Evolutionary conservation across 129 eudicot genomes (phyloP), one percentile per base, ranked within the genome.

Genomic region (Helianthus tuberosus): DNA sequence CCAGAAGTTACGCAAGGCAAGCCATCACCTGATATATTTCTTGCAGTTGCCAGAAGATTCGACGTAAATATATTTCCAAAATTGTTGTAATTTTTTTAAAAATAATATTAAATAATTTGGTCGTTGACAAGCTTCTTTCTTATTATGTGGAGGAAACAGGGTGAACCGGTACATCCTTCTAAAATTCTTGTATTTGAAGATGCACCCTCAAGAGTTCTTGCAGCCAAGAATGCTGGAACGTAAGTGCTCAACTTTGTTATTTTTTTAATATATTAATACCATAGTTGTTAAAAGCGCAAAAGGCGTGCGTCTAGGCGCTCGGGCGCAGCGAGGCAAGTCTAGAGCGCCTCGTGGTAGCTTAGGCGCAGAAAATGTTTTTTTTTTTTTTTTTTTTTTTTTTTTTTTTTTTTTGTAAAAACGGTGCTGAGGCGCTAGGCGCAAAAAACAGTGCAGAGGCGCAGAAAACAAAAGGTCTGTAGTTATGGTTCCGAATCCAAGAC

Each of bases 171-270:
- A 50, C 94, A 94, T 78, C 86, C 99, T 36, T 43, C 68, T 6
- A 88, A 80, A 66, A 73, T 84, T 55, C 97, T 94, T 78, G 97
- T 94, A 51, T 94, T 94, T 66, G 99, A 94, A 84, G 99, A 94
- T 85, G 97, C 99, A 35, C 99, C 99, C 20, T 83, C 87, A 2
- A 97, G 99, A 50, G 99, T 91, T 54, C 90, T 83, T 75, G 99
- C 96, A 61, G 99, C 96, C 17, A 94, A 94, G 82, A 94, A 87
- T 87, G 99, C 97, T 81, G 97, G 97, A 71, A 94, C 91, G 99
- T 94, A 82, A 83, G n/a, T n/a, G n/a, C n/a, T n/a, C n/a, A n/a
- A n/a, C n/a, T 20, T 20, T 20, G 23, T 20, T 20, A 20, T 20
- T 20, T 20, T 0, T 0, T 20, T 20, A 20, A 20, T 20, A 20